Conservation (phyloP, 192 early-diverging fungal genomes). For the Coemansia erecta region DNA sequence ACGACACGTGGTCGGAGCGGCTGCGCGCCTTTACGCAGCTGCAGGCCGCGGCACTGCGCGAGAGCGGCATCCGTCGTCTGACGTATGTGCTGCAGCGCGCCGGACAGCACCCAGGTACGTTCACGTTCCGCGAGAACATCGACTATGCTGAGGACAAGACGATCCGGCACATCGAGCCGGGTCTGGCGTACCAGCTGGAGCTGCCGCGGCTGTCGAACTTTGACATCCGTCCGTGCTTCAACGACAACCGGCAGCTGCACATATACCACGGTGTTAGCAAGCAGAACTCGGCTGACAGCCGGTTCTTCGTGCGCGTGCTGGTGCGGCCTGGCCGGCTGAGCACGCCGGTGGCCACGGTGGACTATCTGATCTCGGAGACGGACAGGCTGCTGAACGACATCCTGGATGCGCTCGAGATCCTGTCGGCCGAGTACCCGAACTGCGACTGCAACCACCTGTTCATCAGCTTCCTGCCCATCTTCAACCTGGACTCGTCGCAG, state of each 20-base stretch:
- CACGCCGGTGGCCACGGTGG: constrained; percentile 79
- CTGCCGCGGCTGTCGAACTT: constrained; percentile 89
- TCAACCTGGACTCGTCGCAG: constrained; percentile 80
- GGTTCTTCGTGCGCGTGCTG: constrained; percentile 97
- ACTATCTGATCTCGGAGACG: constrained; percentile 94
- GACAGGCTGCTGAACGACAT: constrained; percentile 91
- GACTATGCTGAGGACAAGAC: constrained; percentile 88
- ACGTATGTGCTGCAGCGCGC: constrained; percentile 85
- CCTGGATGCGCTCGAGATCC: constrained; percentile 91
- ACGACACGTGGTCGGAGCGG: constrained; percentile 66
- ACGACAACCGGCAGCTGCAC: constrained; percentile 91
- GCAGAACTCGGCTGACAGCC: constrained; percentile 88
- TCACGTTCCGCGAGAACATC: constrained; percentile 89
- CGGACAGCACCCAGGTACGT: constrained; percentile 86
- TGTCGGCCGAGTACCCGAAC: constrained; percentile 87
- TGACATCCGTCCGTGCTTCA: constrained; percentile 93
- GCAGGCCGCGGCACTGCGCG: constrained; percentile 63
- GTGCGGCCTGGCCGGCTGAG: constrained; percentile 87
- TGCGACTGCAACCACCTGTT: constrained; percentile 99
- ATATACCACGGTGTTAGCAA: constrained; percentile 95
- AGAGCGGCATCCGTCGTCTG: constrained; percentile 78
- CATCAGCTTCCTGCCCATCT: constrained; percentile 97
- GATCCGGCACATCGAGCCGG: constrained; percentile 97
- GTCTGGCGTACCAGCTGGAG: constrained; percentile 97
- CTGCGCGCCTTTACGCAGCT: constrained; percentile 63